Conservation (phyloP, 805 yeast species). For the Monosporozyma unispora region DNA sequence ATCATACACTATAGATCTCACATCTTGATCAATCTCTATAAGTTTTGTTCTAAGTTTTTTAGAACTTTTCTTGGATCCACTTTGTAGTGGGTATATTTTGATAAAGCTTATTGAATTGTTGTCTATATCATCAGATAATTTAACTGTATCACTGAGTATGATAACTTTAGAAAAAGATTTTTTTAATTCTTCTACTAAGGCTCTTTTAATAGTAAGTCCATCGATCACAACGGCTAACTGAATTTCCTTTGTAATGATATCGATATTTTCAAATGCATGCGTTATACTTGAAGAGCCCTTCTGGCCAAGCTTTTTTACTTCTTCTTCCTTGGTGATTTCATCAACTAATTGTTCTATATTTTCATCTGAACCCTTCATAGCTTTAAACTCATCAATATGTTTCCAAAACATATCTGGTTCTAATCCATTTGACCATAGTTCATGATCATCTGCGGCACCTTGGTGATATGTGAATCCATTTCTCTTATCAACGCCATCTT, state of each 20-base stretch:
- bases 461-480: constrained; percentile 61
- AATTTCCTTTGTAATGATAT: constrained; percentile 16
- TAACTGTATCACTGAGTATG: constrained; percentile 14
- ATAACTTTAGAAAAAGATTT: constrained; percentile 11
- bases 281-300: neutral
- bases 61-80: constrained; percentile 55
- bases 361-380: constrained; percentile 23
- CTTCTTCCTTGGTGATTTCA: neutral
- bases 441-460: constrained; percentile 95
- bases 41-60: constrained; percentile 45
- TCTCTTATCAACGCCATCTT: constrained; percentile 45
- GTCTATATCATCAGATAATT: neutral
- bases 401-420: constrained; percentile 53
- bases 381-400: constrained; percentile 25
- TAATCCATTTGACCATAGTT: constrained; percentile 61
- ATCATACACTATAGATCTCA: neutral
- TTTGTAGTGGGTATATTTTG: constrained; percentile 18
- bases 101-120: constrained; percentile 17
- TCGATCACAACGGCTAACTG: constrained; percentile 16
- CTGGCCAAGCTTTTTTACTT: neutral
- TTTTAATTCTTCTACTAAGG: constrained; percentile 6
- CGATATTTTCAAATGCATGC: constrained; percentile 10
- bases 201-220: constrained; percentile 7
- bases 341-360: neutral
- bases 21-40: constrained; percentile 25